A percentile compares a stretch with the other conserved stretches of the same genome.
Conservation (phyloP, 495 filamentous ascomycete genomes). For the Penicillium cosmopolitanum region DNA sequence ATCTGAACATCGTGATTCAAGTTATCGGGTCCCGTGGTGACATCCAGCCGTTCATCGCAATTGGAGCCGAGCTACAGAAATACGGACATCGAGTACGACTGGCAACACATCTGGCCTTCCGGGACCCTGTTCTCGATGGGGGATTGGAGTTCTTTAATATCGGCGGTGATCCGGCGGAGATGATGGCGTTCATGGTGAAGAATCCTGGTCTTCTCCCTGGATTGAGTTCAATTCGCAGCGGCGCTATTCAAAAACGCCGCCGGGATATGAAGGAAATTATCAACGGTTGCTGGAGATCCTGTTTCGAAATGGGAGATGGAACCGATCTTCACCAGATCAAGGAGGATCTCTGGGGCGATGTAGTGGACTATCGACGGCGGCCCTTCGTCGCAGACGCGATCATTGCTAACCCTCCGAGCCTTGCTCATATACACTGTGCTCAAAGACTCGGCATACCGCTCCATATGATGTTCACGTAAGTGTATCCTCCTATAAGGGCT, state of each 20-base stretch:
- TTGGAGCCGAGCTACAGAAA: constrained; percentile 66
- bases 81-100: constrained; percentile 77
- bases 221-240: constrained; percentile 64
- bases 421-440: constrained; percentile 82
- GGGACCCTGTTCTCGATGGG: constrained; percentile 68
- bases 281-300: constrained; percentile 78
- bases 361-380: constrained; percentile 41
- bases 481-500: constrained; percentile 9
- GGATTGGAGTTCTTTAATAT: constrained; percentile 81
- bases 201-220: constrained; percentile 80
- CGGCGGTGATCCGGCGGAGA: constrained; percentile 75
- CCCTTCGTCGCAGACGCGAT: constrained; percentile 82
- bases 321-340: constrained; percentile 48
- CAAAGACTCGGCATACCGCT: constrained; percentile 78
- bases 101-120: constrained; percentile 75
- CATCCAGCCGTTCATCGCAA: constrained; percentile 74
- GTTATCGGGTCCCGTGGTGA: constrained; percentile 82
- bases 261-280: constrained; percentile 71
- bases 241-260: constrained; percentile 68
- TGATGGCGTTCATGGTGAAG: constrained; percentile 90
- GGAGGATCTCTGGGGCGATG: constrained; percentile 42
- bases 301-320: constrained; percentile 65
- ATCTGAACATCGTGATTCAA: constrained; percentile 77
- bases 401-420: constrained; percentile 83
- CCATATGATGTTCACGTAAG: constrained; percentile 82